Base-by-base conservation (phyloP, 1,284 basidiomycete genomes). In the Dichomitus squalens region DNA sequence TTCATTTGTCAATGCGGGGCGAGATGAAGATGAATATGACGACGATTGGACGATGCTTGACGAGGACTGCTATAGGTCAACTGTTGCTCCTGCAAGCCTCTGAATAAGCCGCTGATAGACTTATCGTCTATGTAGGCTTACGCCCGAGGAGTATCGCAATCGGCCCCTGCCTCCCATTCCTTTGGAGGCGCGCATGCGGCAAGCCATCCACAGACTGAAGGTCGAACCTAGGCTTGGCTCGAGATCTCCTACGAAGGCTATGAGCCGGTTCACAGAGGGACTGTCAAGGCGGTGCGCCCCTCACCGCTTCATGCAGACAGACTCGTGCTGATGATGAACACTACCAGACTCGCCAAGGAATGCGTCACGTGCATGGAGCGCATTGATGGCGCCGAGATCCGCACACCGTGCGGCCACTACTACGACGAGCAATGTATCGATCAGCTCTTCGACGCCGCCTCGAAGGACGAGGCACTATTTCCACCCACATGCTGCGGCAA, bases 401-500 rank as follows among this genome's bases (percentile, higher is more conserved):
- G 53, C 9, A 61, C 68, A 0, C 66, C 70, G 1, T 76, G 75
- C 57, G 70, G 69, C 6, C 73, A 75, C 55, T 58, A 63, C 53
- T 75, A 72, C 63, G 72, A 75, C 63, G 52, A 52, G 12, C 39
- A 50, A 1, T 78, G 76, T 59, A 58, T 75, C 4, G 52, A 69
- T 18, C 55, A 61, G 49, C 70, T 76, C 49, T 71, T 75, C 58
- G 54, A 68, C 39, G 63, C 64, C 5, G 70, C 75, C 5, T 67
- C 66, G 2, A 59, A 60, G 21, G 74, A 76, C 59, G 72, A 76
- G 55, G 65, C 69, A 6, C 64, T 74, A 29, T 73, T 71, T 55
- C 79, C 78, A 1, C 73, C 76, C 9, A 67, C 70, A 11, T 80
- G 79, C 66, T 79, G 79, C 63, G 65, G 70, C 16, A 57, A 69